These are phyloP conservation scores for Argentina anserina DNA, from an alignment of 306 rosid genomes.

Conservation along the genomic window DNA sequence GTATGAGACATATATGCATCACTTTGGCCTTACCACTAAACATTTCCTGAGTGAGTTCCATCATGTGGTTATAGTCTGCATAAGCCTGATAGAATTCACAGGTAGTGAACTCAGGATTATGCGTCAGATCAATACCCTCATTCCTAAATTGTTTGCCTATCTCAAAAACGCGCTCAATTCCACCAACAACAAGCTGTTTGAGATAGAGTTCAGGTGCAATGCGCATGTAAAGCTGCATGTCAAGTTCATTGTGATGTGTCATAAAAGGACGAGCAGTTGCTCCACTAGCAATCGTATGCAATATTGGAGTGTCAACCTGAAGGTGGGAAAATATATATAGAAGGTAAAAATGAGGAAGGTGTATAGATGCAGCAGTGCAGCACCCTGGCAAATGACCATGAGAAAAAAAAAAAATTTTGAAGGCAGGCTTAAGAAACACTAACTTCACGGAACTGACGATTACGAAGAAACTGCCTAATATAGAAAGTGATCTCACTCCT, in stretches of 20 bases:
- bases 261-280: slow-evolving; percentile 95
- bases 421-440: slow-evolving; percentile 21
- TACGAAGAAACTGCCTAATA: slow-evolving; percentile 63
- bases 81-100: neutral
- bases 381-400: neutral
- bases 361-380: neutral
- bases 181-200: slow-evolving; percentile 93
- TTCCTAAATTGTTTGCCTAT: slow-evolving; percentile 94
- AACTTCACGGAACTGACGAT: slow-evolving; percentile 87
- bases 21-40: neutral
- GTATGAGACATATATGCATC: neutral
- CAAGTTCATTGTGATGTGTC: slow-evolving; percentile 86
- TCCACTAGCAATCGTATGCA: slow-evolving; percentile 95
- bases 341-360: neutral
- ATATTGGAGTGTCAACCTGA: slow-evolving; percentile 98
- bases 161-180: slow-evolving; percentile 93
- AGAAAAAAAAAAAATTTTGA: neutral
- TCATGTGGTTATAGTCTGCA: slow-evolving; percentile 66
- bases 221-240: slow-evolving; percentile 78
- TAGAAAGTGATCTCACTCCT: slow-evolving; percentile 58
- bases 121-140: slow-evolving; percentile 94
- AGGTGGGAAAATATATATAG: slow-evolving; percentile 11
- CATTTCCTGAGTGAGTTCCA: slow-evolving; percentile 51
- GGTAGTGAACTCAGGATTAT: neutral
- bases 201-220: slow-evolving; percentile 95